Conservation (phyloP, 176 grass and related monocot genomes). For the Eragrostis nindensis region DNA sequence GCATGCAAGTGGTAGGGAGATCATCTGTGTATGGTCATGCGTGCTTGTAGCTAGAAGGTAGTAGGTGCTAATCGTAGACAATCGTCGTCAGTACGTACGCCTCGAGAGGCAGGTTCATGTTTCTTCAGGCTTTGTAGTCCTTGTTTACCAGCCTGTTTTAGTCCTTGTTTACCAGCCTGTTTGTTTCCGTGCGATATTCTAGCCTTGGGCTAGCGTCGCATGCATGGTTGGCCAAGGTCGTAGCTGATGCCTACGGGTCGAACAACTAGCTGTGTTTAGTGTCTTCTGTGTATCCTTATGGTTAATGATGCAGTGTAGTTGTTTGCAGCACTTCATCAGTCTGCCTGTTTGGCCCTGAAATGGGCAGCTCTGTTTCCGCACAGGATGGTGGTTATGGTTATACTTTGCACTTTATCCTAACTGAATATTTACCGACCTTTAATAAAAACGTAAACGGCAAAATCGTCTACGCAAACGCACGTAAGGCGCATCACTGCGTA, state of each 20-base stretch:
- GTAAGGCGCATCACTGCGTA: too few species aligned
- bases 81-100: not conserved
- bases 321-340: too few species aligned
- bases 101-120: not conserved
- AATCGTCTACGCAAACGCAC: too few species aligned
- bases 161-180: not conserved
- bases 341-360: too few species aligned
- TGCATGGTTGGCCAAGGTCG: not conserved
- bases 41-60: not conserved
- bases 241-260: not conserved
- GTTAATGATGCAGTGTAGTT: too few species aligned
- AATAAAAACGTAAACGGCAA: too few species aligned
- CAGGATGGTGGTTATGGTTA: too few species aligned
- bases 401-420: too few species aligned
- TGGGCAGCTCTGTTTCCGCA: too few species aligned
- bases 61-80: not conserved
- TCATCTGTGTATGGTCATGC: not conserved
- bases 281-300: not conserved
- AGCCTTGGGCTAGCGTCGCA: not conserved
- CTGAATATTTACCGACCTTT: too few species aligned
- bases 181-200: not conserved
- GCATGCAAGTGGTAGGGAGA: not conserved
- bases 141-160: not conserved
- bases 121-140: not conserved
- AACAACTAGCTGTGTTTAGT: not conserved